Conservation (phyloP, 345 rosid genomes). For the Corchorus capsularis region DNA sequence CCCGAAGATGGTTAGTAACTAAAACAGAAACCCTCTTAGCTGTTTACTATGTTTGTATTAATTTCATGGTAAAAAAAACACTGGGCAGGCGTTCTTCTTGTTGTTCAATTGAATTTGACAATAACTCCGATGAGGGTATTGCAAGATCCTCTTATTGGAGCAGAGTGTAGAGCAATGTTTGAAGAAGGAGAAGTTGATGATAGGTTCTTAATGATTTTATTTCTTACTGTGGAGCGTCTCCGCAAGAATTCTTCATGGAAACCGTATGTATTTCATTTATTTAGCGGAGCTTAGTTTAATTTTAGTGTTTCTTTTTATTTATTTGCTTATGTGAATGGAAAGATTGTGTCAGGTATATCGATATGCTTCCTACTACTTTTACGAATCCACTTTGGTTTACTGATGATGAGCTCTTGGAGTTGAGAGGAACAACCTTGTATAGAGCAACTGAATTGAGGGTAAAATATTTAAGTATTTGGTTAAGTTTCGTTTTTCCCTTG, state of each 20-base stretch:
- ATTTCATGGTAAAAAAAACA: neutral
- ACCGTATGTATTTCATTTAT: slow-evolving; percentile 52
- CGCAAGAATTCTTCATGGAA: slow-evolving; percentile 82
- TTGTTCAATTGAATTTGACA: slow-evolving; percentile 80
- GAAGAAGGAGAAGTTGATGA: slow-evolving; percentile 86
- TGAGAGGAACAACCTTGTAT: slow-evolving; percentile 74
- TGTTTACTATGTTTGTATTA: neutral
- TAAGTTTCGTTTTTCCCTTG: neutral
- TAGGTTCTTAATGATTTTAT: slow-evolving; percentile 78
- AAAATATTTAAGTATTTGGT: slow-evolving; percentile 1
- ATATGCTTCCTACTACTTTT: slow-evolving; percentile 82
- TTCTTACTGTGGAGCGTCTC: slow-evolving; percentile 77
- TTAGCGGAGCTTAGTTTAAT: neutral
- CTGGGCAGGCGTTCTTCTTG: slow-evolving; percentile 65
- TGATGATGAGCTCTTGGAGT: slow-evolving; percentile 71
- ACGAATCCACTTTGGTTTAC: slow-evolving; percentile 91
- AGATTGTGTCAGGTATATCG: slow-evolving; percentile 62
- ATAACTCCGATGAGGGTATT: slow-evolving; percentile 97
- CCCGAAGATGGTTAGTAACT: slow-evolving; percentile 43
- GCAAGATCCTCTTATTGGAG: slow-evolving; percentile 88
- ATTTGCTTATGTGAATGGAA: slow-evolving; percentile 26
- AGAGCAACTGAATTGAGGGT: slow-evolving; percentile 87
- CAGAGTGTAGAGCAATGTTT: slow-evolving; percentile 81
- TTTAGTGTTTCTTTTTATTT: neutral
- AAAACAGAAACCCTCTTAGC: neutral